Conservation (phyloP, 108 stramenopile genomes). For the Nitzschia sp. region DNA sequence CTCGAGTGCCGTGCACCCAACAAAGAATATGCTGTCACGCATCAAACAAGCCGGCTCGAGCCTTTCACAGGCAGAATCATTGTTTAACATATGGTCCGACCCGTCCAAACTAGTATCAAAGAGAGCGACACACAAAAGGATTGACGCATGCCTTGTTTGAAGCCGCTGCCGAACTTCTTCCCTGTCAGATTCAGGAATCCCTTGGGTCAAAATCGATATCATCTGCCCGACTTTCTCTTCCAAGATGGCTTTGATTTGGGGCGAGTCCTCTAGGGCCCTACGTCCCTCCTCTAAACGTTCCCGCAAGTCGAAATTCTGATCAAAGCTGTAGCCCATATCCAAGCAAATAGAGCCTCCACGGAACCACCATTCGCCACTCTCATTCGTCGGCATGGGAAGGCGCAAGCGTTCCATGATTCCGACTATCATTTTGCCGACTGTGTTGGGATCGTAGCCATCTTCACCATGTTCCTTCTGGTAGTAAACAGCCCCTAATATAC, state of each 20-base stretch:
- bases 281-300: not conserved
- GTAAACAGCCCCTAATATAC: conserved; percentile 50
- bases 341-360: not conserved
- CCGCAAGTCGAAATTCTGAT: not conserved
- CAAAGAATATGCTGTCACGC: conserved; percentile 48
- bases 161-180: not conserved
- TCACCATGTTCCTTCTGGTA: conserved; percentile 9
- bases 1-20: conserved; percentile 41
- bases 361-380: not conserved
- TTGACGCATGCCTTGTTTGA: no score
- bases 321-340: not conserved
- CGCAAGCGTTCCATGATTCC: not conserved
- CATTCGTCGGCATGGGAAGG: not conserved
- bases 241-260: not conserved
- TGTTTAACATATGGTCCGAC: not conserved
- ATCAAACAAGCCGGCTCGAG: conserved; percentile 16
- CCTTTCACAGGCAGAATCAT: not conserved
- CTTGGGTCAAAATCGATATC: not conserved
- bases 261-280: not conserved
- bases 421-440: not conserved
- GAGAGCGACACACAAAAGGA: not conserved
- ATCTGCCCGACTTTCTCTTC: not conserved
- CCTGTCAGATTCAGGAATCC: not conserved
- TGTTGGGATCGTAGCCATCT: not conserved
- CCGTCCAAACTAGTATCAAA: conserved; percentile 14